These are phyloP conservation scores for Pythium dissotocum DNA, from an alignment of 352 stramenopile genomes.

Conservation along the genomic window DNA sequence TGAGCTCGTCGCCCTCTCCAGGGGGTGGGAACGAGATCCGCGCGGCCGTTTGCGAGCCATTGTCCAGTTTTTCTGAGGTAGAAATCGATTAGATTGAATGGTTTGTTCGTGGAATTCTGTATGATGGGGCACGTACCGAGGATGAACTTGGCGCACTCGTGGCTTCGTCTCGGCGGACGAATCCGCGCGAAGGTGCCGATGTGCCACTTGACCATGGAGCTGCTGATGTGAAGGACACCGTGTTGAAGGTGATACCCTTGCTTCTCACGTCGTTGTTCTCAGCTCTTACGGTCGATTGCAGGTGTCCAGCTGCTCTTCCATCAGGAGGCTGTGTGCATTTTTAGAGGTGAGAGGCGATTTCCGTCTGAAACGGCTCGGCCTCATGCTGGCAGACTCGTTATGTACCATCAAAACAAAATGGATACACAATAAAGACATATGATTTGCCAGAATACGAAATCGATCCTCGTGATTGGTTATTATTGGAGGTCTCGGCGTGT, in stretches of 20 bases:
- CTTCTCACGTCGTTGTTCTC: not conserved
- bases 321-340: not conserved
- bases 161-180: constrained; percentile 51
- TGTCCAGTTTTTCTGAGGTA: constrained; percentile 46
- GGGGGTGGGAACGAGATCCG: constrained; percentile 66
- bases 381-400: no score
- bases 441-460: no score
- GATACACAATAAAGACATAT: no score
- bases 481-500: no score
- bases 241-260: not conserved
- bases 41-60: constrained; percentile 40
- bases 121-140: constrained; percentile 34
- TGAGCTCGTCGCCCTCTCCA: constrained; percentile 43
- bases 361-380: no score
- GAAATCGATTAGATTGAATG: not conserved
- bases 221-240: not conserved
- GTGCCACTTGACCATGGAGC: constrained; percentile 61
- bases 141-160: constrained; percentile 64
- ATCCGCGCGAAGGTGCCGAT: constrained; percentile 78
- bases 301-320: no score
- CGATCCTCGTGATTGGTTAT: no score
- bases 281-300: not conserved
- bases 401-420: no score
- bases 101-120: not conserved
- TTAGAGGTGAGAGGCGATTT: not conserved